Conservation (phyloP, 2,329 filamentous ascomycete genomes). For the Microcyclospora pomicola region DNA sequence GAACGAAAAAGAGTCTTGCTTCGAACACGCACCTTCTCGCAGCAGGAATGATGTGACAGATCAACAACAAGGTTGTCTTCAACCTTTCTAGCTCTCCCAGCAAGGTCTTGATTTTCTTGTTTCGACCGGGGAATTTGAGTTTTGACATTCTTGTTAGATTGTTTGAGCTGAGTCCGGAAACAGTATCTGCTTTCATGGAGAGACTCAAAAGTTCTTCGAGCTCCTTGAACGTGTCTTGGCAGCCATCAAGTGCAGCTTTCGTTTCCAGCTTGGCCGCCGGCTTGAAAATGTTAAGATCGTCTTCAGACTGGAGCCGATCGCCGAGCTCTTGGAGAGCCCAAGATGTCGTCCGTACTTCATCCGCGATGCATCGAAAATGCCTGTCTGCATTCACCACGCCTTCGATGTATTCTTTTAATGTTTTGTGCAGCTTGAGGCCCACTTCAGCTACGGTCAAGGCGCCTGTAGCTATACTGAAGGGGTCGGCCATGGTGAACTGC, state of each 20-base stretch:
- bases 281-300: slow-evolving; percentile 1
- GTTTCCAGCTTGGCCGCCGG: slow-evolving; percentile 1
- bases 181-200: background rate
- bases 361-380: background rate
- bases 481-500: background rate
- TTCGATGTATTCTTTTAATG: slow-evolving; percentile 1
- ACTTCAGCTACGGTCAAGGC: slow-evolving; percentile 1
- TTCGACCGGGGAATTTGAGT: background rate
- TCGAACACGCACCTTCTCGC: slow-evolving; percentile 1
- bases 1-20: background rate
- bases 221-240: background rate
- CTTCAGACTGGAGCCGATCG: background rate
- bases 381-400: slow-evolving; percentile 1
- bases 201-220: background rate
- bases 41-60: background rate
- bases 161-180: no score
- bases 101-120: background rate
- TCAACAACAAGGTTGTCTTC: slow-evolving; percentile 1
- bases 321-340: slow-evolving; percentile 3
- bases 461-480: slow-evolving; percentile 1
- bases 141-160: no score
- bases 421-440: slow-evolving; percentile 2
- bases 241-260: background rate
- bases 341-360: slow-evolving; percentile 1
- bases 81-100: slow-evolving; percentile 1